Evolutionary conservation across 305 asterid genomes (phyloP).

Genomic region (Withania somnifera): DNA sequence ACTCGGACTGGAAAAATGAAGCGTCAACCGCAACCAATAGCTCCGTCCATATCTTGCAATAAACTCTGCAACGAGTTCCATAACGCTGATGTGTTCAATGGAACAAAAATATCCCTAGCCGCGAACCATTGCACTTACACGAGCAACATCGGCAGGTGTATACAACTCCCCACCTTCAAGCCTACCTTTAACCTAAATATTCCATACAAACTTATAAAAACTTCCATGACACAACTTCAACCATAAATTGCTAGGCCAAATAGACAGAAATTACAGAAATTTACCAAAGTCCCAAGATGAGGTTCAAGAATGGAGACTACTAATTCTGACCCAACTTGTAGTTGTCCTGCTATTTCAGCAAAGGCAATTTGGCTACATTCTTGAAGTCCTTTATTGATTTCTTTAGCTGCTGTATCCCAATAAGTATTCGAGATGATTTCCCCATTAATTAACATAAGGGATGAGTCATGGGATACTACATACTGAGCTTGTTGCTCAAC

Average conservation of each 20-base stretch:
- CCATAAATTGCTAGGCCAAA: background rate
- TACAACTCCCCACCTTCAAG: slow-evolving; percentile 98
- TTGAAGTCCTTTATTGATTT: slow-evolving; percentile 87
- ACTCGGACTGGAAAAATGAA: slow-evolving; percentile 86
- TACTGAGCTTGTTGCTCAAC: slow-evolving; percentile 74
- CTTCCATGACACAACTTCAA: background rate
- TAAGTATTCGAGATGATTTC: slow-evolving; percentile 72
- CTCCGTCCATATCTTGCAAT: slow-evolving; percentile 81
- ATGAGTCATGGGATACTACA: slow-evolving; percentile 54
- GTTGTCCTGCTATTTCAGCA: slow-evolving; percentile 91
- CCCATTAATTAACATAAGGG: slow-evolving; percentile 78
- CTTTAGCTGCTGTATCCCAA: slow-evolving; percentile 86
- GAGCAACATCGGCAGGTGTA: slow-evolving; percentile 93
- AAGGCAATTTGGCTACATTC: slow-evolving; percentile 92
- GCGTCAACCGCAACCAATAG: slow-evolving; percentile 75
- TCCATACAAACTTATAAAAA: slow-evolving; percentile 6
- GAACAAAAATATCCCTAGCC: slow-evolving; percentile 84
- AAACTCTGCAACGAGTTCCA: slow-evolving; percentile 83
- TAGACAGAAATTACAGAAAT: background rate
- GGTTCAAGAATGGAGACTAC: slow-evolving; percentile 65
- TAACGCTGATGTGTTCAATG: slow-evolving; percentile 60
- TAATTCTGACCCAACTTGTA: slow-evolving; percentile 86
- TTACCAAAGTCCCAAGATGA: slow-evolving; percentile 83
- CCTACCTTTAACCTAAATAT: slow-evolving; percentile 75
- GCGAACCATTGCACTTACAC: slow-evolving; percentile 94